Conservation (phyloP, 2,329 filamentous ascomycete species). For the Grosmannia serpens region DNA sequence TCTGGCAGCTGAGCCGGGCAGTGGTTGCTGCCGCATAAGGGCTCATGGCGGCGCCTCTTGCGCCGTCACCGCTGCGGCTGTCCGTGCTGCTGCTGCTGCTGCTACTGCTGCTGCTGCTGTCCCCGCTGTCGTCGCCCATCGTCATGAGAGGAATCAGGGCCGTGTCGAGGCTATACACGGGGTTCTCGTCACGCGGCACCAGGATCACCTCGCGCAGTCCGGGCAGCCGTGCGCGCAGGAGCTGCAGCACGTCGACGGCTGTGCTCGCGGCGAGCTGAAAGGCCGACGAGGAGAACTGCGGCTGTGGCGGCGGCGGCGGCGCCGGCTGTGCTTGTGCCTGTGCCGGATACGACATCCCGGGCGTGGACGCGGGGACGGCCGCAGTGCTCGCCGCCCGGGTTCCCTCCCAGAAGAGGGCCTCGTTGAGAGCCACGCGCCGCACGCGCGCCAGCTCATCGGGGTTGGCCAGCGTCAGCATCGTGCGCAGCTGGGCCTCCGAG, state of each 20-base stretch:
- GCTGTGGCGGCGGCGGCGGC: not conserved
- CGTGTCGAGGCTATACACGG: slow-evolving; percentile 18
- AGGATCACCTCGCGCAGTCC: slow-evolving; percentile 31
- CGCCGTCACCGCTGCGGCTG: not conserved
- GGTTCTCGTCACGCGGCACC: slow-evolving; percentile 22
- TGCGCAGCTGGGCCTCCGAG: slow-evolving; percentile 32
- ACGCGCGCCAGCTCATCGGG: slow-evolving; percentile 28
- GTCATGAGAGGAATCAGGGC: slow-evolving; percentile 13
- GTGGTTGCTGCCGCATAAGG: slow-evolving; percentile 14
- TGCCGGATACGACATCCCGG: not conserved
- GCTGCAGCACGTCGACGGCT: slow-evolving; percentile 27
- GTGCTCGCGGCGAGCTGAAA: slow-evolving; percentile 23
- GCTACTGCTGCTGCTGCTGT: not conserved
- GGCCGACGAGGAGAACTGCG: not conserved
- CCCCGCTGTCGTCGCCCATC: not conserved
- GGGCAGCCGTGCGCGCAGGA: slow-evolving; percentile 26
- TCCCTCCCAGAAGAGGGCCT: slow-evolving; percentile 24
- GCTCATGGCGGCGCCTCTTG: not conserved
- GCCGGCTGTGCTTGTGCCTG: not conserved
- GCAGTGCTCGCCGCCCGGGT: not conserved
- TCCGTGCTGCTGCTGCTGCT: not conserved
- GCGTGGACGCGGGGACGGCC: no score
- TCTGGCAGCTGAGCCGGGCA: slow-evolving; percentile 24
- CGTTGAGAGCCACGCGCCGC: slow-evolving; percentile 32
- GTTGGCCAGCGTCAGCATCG: slow-evolving; percentile 30